Evolutionary conservation across 2,329 filamentous ascomycete species (phyloP), one percentile per base, ranked within the genome.

Genomic region (Curvularia sp.): DNA sequence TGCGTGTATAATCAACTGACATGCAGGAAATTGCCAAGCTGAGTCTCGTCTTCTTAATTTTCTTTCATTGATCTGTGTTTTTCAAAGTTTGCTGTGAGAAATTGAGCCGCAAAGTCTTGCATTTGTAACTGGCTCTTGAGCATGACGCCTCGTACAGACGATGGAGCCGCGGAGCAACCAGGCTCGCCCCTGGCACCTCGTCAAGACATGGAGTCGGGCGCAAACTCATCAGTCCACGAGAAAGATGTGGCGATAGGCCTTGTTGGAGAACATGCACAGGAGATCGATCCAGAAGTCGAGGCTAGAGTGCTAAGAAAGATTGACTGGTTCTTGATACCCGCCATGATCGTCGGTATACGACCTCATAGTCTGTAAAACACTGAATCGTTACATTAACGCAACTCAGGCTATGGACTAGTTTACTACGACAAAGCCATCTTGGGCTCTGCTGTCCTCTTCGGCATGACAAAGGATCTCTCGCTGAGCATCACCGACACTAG

Each of bases 361-460:
- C 7, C 24, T n/a, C 22, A 24, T n/a, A 7, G 41, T 7, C 35
- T 60, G 4, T 28, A 9, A 15, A 18, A 13, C 18, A 6, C 10
- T 18, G 22, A 20, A 31, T 49, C 4, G 18, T 44, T 35, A 18
- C 20, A 44, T 33, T 51, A 15, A 53, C 22, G 15, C 5, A 43
- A 6, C n/a, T 9, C 22, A 66, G 84, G 85, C 3, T 86, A 90
- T 75, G 87, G 88, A 2, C 78, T 90, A 33, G 87, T 90, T 0
- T 90, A 89, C 75, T 89, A 89, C 70, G 88, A 90, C 73, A 90
- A 90, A 80, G 89, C 90, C 7, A 92, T 93, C 61, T 81, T 93
- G 2, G 90, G 90, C 18, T 87, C 86, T 24, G 89, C 90, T 0
- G 86, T 84, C 1, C 83, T 93, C 12, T 92, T 93, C 71, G 90